Base-by-base conservation (phyloP, 1,284 basidiomycete species). In the Tilletia indica region DNA sequence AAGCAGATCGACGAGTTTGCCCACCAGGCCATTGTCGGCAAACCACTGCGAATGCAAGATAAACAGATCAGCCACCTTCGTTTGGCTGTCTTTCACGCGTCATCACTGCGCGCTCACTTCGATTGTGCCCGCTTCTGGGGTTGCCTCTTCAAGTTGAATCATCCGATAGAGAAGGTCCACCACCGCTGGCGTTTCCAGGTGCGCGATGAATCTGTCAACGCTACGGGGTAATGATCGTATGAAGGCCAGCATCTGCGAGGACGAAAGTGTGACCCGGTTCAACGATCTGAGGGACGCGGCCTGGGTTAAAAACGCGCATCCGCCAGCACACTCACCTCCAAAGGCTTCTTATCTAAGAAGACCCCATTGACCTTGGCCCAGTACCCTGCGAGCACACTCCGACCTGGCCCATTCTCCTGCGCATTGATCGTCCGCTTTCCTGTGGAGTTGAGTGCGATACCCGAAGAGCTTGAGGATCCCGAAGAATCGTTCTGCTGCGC, bases 91-190 rank as follows among this genome's bases (percentile, higher is more conserved):
- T 9, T 45, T 3, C 42, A 45, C 9, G 14, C 14, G 9, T 45
- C 14, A 31, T 14, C 42, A 45, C 9, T 45, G 42, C 42, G 42
- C 1, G 9, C 90, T 86, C 87, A 93, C 92, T 87, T 93, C 91
- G 78, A 97, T 90, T 74, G 95, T 92, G 70, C 91, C 92, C 54
- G 89, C 87, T 68, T 91, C 91, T 9, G 89, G 90, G n/a, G 92
- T 90, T 68, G 89, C 87, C 81, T 96, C 93, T 84, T 99, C 97
- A 76, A 93, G 87, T 83, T 96, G 93, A 72, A 99, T 91, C 72
- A 99, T 91, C 68, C 94, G 90, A 74, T 96, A 90, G 49, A 99
- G 87, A 68, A 99, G 87, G 84, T 99, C 95, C 73, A 95, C 92
- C 79, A 98, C 90, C 0, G 97, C 90, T 3, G 95, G 91, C 47